Conservation (phyloP, 257 asterid species). For the Haberlea rhodopensis region DNA sequence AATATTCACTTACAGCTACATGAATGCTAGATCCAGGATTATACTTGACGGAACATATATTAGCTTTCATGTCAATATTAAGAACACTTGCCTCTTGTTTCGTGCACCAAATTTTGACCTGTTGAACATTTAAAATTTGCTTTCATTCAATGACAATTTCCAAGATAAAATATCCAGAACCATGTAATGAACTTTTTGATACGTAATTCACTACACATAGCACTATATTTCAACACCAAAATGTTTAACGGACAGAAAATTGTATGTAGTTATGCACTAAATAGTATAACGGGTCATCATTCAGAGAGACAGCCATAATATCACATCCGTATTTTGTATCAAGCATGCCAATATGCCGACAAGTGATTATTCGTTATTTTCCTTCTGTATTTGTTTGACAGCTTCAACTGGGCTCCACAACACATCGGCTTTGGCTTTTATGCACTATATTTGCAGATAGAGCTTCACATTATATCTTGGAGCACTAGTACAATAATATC, state of each 20-base stretch:
- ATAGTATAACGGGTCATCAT: no score
- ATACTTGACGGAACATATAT: conserved; percentile 86
- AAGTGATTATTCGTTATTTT: background rate
- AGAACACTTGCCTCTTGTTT: conserved; percentile 82
- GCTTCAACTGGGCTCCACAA: background rate
- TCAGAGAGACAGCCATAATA: no score
- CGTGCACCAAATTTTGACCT: conserved; percentile 91
- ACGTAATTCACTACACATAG: background rate
- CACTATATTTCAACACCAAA: background rate
- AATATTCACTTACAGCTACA: conserved; percentile 52
- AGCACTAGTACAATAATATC: background rate
- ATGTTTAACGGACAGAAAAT: background rate
- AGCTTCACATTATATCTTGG: background rate
- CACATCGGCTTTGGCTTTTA: background rate
- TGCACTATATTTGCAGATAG: background rate
- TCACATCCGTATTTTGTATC: background rate
- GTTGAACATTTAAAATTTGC: conserved; percentile 30
- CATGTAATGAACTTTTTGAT: background rate
- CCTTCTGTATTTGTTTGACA: background rate
- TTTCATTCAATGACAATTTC: background rate
- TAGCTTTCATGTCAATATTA: conserved; percentile 86
- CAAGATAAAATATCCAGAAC: background rate
- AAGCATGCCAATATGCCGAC: background rate
- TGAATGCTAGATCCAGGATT: conserved; percentile 83
- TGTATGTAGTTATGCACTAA: background rate